A percentile compares a stretch with the other conserved stretches of the same genome.
These are phyloP conservation scores for Colletotrichum caudatum DNA, from an alignment of 2,329 filamentous ascomycete species.

Conservation along the genomic window DNA sequence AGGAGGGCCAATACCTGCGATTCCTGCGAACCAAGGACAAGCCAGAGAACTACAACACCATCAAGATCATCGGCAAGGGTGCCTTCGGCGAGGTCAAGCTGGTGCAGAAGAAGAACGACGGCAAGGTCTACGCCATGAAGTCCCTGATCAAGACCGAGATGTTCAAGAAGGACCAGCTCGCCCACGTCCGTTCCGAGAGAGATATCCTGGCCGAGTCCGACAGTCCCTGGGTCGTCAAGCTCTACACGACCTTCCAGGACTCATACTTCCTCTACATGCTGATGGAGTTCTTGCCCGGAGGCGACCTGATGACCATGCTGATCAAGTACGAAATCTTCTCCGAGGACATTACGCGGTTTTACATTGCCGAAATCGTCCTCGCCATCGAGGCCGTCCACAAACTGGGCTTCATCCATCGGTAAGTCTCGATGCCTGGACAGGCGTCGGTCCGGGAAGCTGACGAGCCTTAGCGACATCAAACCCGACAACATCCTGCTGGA, in stretches of 20 bases:
- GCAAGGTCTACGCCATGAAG: constrained; percentile 98
- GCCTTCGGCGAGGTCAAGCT: constrained; percentile 98
- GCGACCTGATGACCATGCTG: constrained; percentile 99
- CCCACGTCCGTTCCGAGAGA: constrained; percentile 96
- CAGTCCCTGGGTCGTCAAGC: constrained; percentile 98
- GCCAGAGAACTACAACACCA: constrained; percentile 92
- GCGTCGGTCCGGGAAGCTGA: background rate
- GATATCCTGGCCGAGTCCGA: constrained; percentile 99
- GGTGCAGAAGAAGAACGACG: constrained; percentile 94
- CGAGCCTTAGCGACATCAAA: constrained; percentile 87
- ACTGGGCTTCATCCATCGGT: constrained; percentile 98
- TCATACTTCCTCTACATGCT: constrained; percentile 97
- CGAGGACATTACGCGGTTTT: constrained; percentile 98
- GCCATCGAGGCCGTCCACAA: constrained; percentile 99
- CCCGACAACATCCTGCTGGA: constrained; percentile 98
- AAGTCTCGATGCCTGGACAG: constrained; percentile 52
- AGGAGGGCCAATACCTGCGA: constrained; percentile 92
- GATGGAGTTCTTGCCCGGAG: constrained; percentile 98
- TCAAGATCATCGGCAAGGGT: constrained; percentile 99
- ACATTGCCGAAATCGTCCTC: constrained; percentile 97
- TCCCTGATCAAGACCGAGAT: constrained; percentile 99
- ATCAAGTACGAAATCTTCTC: constrained; percentile 99
- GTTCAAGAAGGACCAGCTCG: constrained; percentile 99
- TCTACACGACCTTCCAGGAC: constrained; percentile 98
- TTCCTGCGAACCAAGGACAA: constrained; percentile 94